A percentile compares a stretch with the other conserved stretches of the same genome.
Conservation (phyloP, 495 filamentous ascomycete genomes). For the Rhypophila decipiens region DNA sequence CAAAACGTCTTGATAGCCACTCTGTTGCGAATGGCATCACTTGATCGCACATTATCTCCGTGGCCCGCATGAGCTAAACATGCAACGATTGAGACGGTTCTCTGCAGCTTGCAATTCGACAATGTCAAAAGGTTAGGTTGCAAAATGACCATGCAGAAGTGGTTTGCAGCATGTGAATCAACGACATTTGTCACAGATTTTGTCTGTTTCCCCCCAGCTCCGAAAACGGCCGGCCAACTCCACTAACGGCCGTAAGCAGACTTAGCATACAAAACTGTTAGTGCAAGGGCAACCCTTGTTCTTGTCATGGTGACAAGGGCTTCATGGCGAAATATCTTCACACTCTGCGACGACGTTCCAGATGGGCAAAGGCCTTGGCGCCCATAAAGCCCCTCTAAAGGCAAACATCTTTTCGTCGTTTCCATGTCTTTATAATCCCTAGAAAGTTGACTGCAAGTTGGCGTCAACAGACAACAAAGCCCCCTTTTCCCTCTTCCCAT, state of each 20-base stretch:
- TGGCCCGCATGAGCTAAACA: background rate
- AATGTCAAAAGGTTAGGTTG: background rate
- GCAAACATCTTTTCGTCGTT: background rate
- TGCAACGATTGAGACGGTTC: background rate
- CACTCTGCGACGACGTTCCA: background rate
- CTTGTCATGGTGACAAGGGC: background rate
- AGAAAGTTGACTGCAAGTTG: background rate
- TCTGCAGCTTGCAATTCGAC: background rate
- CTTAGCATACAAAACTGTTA: background rate
- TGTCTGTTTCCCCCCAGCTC: background rate
- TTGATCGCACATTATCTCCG: background rate
- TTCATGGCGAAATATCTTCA: background rate
- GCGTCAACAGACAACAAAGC: background rate
- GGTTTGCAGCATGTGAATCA: background rate
- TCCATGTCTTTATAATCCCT: background rate
- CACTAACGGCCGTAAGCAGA: background rate
- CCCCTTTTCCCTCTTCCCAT: background rate
- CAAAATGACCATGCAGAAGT: background rate
- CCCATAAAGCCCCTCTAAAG: background rate
- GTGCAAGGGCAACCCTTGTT: background rate
- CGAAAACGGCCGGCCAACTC: background rate
- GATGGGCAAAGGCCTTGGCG: background rate
- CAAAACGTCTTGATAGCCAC: constrained; percentile 11
- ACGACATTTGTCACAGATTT: background rate
- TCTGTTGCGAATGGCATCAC: background rate